These are phyloP conservation scores for Diaporthe amygdali DNA, from an alignment of 2,329 filamentous ascomycete genomes.

Conservation along the genomic window DNA sequence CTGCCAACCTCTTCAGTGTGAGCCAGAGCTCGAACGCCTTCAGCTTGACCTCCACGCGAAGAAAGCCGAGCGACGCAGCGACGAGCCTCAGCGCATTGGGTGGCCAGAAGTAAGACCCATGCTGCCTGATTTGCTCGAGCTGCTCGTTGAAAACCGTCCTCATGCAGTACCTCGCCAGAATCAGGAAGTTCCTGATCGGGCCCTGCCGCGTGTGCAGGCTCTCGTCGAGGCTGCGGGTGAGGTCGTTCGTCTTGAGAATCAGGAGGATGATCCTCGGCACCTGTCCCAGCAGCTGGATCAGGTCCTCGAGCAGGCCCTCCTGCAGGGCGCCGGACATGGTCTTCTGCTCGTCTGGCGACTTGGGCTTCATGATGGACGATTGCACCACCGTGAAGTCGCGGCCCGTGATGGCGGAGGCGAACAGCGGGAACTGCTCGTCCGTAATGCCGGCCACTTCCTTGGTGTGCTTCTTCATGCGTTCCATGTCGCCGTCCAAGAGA, in stretches of 20 bases:
- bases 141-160: conserved; percentile 70
- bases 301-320: conserved; percentile 85
- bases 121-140: conserved; percentile 58
- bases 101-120: conserved; percentile 64
- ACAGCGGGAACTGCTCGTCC: conserved; percentile 91
- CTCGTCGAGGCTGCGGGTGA: conserved; percentile 93
- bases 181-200: conserved; percentile 69
- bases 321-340: conserved; percentile 84
- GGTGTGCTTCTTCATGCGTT: conserved; percentile 85
- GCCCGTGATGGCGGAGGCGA: conserved; percentile 95
- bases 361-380: conserved; percentile 59
- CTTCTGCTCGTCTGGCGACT: conserved; percentile 80
- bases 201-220: conserved; percentile 77
- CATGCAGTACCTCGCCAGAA: conserved; percentile 71
- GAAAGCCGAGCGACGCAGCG: conserved; percentile 61
- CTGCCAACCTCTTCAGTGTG: conserved; percentile 54
- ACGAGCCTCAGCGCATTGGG: conserved; percentile 59
- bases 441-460: conserved; percentile 87
- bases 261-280: conserved; percentile 92
- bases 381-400: conserved; percentile 84
- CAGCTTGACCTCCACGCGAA: conserved; percentile 67
- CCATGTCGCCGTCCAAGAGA: conserved; percentile 87
- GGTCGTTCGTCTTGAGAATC: conserved; percentile 96
- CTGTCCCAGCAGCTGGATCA: conserved; percentile 85
- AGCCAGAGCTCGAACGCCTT: conserved; percentile 69